Evolutionary conservation across 495 filamentous ascomycete genomes (phyloP).

Genomic region (Penicillium antarcticum): DNA sequence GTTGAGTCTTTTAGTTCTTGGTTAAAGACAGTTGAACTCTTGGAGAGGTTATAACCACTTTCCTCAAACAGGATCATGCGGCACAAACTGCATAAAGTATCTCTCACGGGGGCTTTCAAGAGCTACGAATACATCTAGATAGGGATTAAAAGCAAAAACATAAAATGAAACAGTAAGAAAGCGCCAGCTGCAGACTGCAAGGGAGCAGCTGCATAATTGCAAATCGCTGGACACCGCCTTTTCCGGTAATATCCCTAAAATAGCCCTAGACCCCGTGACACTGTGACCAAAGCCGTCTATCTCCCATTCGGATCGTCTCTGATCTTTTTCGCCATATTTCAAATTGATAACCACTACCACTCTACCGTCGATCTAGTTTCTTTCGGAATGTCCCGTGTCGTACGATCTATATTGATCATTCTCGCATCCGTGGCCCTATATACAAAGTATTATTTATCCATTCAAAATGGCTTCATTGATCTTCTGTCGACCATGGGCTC

Average conservation of each 20-base stretch:
- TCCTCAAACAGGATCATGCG: neutral
- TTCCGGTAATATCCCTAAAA: neutral
- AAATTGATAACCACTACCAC: neutral
- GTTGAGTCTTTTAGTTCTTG: neutral
- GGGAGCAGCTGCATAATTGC: neutral
- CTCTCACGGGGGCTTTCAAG: neutral
- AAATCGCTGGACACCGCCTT: neutral
- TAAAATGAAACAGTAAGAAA: neutral
- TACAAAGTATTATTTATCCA: neutral
- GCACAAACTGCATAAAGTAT: neutral
- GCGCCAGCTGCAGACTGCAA: neutral
- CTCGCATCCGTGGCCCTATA: neutral
- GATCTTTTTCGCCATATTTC: neutral
- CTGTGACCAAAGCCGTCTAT: neutral
- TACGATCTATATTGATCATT: neutral
- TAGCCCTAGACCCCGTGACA: neutral
- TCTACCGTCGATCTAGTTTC: neutral
- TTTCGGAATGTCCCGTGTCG: neutral
- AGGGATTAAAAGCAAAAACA: neutral
- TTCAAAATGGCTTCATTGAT: neutral
- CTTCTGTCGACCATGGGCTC: neutral
- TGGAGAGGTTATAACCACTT: neutral
- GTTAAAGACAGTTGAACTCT: neutral
- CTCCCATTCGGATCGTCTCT: neutral
- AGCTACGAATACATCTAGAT: neutral